Evolutionary conservation across 148 eudicot genomes (phyloP), one percentile per base, ranked within the genome.

Genomic region (Amaranthus palmeri): DNA sequence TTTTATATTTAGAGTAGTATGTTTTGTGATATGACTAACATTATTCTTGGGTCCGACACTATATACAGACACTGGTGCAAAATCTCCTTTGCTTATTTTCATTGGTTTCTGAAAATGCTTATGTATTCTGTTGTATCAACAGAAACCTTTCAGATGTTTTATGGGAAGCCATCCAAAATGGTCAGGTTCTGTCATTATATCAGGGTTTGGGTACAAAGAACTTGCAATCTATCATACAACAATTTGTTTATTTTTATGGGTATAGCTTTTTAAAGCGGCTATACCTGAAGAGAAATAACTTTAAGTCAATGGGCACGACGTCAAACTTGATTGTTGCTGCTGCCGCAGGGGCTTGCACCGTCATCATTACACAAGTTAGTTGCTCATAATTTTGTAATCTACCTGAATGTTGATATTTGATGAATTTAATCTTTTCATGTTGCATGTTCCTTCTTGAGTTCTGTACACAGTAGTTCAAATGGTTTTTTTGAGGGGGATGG

Each of bases 191-290:
- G 40, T 88, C 98, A 6, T 77, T 93, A 73, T 93, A 88, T 82
- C 98, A 93, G 80, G 98, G 98, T 51, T 83, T 93, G 40, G 97
- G 91, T 49, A 89, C 97, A 73, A 93, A 93, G 88, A 93, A 93
- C 74, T 72, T 93, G 72, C 98, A 91, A 69, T 86, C 98, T 47
- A 88, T 93, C 63, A 75, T 91, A 62, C 90, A 88, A 13, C 86
- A 83, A 68, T 93, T 93, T 74, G 71, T 91, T 45, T 93, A 93
- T 84, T 93, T 93, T 81, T 93, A 93, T 76, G 98, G 90, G 60
- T 93, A 93, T 76, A 91, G 92, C 86, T 88, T 90, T 80, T 85
- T 91, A 50, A 93, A 91, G 88, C 85, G 84, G 83, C 86, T 93
- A 50, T 93, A 93, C 86, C 69, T 93, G 69, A 81, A 79, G 83